Conservation (phyloP, 2,329 filamentous ascomycete genomes). For the Trichoderma sp. region DNA sequence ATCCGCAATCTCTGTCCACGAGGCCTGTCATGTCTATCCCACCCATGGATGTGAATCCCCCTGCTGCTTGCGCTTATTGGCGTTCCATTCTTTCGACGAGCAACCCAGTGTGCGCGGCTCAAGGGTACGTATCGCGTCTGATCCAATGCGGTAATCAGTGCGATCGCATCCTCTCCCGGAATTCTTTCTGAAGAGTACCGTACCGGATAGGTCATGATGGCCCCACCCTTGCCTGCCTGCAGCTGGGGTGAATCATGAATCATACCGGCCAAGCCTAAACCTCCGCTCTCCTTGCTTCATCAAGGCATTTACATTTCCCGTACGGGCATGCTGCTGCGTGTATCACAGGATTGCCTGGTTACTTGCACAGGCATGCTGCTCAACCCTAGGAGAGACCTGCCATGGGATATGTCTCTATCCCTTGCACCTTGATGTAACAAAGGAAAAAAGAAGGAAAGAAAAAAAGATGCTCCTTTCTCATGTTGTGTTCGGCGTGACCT, state of each 20-base stretch:
- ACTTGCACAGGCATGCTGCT: background rate
- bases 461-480: background rate
- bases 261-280: background rate
- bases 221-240: background rate
- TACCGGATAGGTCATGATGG: background rate
- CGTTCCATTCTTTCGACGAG: background rate
- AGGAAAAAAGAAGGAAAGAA: background rate
- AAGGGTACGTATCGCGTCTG: conserved; percentile 13
- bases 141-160: conserved; percentile 22
- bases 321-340: background rate
- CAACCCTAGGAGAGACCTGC: background rate
- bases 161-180: conserved; percentile 4
- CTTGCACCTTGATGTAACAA: background rate
- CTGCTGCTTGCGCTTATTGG: conserved; percentile 7
- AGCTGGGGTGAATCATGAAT: background rate
- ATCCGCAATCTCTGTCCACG: conserved; percentile 22
- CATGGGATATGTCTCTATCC: background rate
- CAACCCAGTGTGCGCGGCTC: conserved; percentile 3
- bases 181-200: background rate
- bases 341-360: background rate
- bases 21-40: conserved; percentile 16
- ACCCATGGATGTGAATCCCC: conserved; percentile 5
- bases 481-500: background rate
- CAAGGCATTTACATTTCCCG: background rate
- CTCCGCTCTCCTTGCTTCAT: background rate